Evolutionary conservation across 331 rosid genomes (phyloP), one percentile per base, ranked within the genome.

Genomic region (Stylosanthes scabra): DNA sequence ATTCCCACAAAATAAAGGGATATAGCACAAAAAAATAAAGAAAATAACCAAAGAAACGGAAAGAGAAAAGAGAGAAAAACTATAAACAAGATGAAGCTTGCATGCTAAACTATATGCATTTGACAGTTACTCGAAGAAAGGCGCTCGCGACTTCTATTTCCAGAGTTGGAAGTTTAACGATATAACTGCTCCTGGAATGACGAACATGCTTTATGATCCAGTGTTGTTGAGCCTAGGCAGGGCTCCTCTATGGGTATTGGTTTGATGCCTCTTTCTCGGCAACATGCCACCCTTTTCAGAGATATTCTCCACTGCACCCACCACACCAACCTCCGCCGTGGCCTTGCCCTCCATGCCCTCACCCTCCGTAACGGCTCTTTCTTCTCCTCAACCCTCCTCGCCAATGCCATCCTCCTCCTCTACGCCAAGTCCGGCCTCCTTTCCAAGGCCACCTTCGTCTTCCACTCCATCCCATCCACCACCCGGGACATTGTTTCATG

Each of bases 401-500:
- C 90, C 31, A 93, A 93, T 71, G 74, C 72, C 63, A 75, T 88
- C 70, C 75, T 93, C 78, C 84, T 76, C 76, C 80, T 93, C 62
- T 89, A 93, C 42, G 86, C 92, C 58, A 91, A 85, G 45, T 85
- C 87, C 16, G 86, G 85, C 25, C 51, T 59, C 81, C 64, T 87
- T 20, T 44, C 16, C 6, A 59, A 72, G 11, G 96, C 97, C 79
- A 63, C 58, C 27, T 39, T 78, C 49, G 73, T 89, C 4, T 87
- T 93, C 70, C 74, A 90, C 44, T 11, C 14, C 47, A 76, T 83
- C 10, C 6, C 8, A 20, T 9, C 72, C 39, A 13, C 1, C 9
- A 13, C 62, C 71, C 89, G 82, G n/a, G 93, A 91, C 81, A 89
- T 70, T 5, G 86, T 89, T 15, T 88, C 98, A 78, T 93, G 93